Conservation (phyloP, 1,139 yeast species). For the Scheffersomyces lignicola region DNA sequence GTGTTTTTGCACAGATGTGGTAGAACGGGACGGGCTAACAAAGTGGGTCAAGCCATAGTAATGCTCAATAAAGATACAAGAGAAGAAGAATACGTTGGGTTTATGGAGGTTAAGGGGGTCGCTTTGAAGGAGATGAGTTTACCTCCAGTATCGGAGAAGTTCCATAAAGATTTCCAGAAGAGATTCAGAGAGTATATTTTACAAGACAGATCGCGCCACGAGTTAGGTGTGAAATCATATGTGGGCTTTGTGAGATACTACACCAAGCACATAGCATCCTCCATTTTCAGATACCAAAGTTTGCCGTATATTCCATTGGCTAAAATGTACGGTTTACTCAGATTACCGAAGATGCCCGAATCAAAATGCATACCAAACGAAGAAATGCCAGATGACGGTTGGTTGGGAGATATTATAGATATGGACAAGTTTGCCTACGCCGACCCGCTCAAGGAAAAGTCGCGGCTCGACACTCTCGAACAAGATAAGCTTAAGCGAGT, state of each 20-base stretch:
- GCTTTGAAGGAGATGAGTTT: constrained; percentile 42
- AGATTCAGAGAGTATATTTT: constrained; percentile 59
- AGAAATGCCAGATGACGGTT: constrained; percentile 62
- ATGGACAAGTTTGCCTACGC: constrained; percentile 67
- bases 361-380: constrained; percentile 51
- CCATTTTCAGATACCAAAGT: constrained; percentile 75
- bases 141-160: constrained; percentile 19
- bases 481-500: constrained; percentile 45
- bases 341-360: constrained; percentile 96
- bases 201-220: constrained; percentile 77
- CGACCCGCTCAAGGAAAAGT: constrained; percentile 63
- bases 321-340: constrained; percentile 71
- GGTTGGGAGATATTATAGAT: constrained; percentile 62
- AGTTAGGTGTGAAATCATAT: constrained; percentile 73
- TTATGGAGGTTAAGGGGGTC: constrained; percentile 75
- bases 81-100: constrained; percentile 81
- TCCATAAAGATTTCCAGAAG: constrained; percentile 24
- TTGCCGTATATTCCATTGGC: constrained; percentile 77
- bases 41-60: constrained; percentile 74
- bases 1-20: constrained; percentile 89
- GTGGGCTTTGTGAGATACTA: constrained; percentile 85
- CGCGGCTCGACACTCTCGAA: constrained; percentile 59
- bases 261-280: constrained; percentile 85
- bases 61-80: constrained; percentile 64
- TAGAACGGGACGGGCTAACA: constrained; percentile 89